Evolutionary conservation across 2,329 filamentous ascomycete species (phyloP).

Genomic region (Sporothrix brunneoviolacea): DNA sequence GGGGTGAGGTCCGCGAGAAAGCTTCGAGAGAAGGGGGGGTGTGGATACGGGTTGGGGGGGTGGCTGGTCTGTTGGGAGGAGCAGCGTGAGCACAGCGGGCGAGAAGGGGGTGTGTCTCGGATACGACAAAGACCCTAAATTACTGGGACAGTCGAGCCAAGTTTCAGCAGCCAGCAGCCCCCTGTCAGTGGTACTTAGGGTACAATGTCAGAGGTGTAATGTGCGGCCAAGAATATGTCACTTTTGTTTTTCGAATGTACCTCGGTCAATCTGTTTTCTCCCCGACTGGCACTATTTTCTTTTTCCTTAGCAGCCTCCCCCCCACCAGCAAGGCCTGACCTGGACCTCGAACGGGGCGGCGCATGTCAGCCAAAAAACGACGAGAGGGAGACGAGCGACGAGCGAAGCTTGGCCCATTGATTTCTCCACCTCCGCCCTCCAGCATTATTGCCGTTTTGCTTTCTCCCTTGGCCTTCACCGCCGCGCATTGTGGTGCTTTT

Average conservation of each 20-base stretch:
- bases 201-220: background rate
- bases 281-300: no score
- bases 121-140: constrained; percentile 18
- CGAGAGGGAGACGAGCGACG: background rate
- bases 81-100: background rate
- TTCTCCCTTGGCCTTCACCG: no score
- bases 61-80: no score
- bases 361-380: constrained; percentile 3
- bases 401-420: no score
- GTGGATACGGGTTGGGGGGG: background rate
- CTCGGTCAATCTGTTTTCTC: background rate
- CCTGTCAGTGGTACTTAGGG: constrained; percentile 13
- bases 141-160: constrained; percentile 15
- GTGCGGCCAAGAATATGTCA: background rate
- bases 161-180: constrained; percentile 16
- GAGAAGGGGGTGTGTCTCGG: constrained; percentile 16
- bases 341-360: no score
- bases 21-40: background rate
- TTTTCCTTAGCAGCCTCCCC: no score
- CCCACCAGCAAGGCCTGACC: no score
- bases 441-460: background rate
- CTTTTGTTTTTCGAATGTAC: background rate
- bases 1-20: no score
- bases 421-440: no score
- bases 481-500: no score